Evolutionary conservation across 1,139 yeast species (phyloP).

Genomic region (Debaryomycetaceae sp.): DNA sequence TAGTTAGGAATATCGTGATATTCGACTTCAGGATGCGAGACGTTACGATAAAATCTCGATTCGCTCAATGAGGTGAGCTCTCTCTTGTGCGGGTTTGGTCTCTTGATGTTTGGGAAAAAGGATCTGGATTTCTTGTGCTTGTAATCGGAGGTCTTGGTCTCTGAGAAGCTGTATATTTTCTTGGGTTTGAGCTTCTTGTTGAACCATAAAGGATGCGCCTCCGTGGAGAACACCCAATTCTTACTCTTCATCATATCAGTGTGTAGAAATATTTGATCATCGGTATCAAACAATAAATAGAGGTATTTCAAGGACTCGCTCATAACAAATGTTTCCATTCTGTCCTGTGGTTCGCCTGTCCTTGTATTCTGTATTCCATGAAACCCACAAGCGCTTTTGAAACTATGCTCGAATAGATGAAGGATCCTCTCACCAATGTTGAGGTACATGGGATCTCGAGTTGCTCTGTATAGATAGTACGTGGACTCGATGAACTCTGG

Average conservation of each 20-base stretch:
- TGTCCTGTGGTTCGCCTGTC: slow-evolving; percentile 60
- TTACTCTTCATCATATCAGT: slow-evolving; percentile 30
- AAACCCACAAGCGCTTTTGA: slow-evolving; percentile 70
- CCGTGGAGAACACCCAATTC: slow-evolving; percentile 81
- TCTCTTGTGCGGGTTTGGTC: slow-evolving; percentile 5
- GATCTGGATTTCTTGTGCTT: slow-evolving; percentile 8
- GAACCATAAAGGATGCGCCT: slow-evolving; percentile 89
- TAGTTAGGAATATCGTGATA: slow-evolving; percentile 13
- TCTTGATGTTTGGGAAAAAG: slow-evolving; percentile 6
- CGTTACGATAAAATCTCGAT: slow-evolving; percentile 13
- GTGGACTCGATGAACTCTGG: slow-evolving; percentile 93
- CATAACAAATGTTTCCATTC: slow-evolving; percentile 90
- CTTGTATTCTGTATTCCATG: slow-evolving; percentile 72
- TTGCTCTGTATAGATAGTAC: slow-evolving; percentile 78
- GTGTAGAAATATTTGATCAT: slow-evolving; percentile 51
- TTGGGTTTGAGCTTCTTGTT: slow-evolving; percentile 16
- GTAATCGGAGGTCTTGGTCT: slow-evolving; percentile 5
- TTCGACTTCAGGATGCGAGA: slow-evolving; percentile 13
- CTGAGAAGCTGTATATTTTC: neutral
- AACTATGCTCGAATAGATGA: slow-evolving; percentile 48
- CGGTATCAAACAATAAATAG: slow-evolving; percentile 72
- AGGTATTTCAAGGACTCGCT: slow-evolving; percentile 84
- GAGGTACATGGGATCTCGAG: slow-evolving; percentile 79
- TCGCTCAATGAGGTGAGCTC: slow-evolving; percentile 3
- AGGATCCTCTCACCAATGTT: slow-evolving; percentile 69